Base-by-base conservation (phyloP, 176 grass and related monocot species). In the Olyra latifolia region DNA sequence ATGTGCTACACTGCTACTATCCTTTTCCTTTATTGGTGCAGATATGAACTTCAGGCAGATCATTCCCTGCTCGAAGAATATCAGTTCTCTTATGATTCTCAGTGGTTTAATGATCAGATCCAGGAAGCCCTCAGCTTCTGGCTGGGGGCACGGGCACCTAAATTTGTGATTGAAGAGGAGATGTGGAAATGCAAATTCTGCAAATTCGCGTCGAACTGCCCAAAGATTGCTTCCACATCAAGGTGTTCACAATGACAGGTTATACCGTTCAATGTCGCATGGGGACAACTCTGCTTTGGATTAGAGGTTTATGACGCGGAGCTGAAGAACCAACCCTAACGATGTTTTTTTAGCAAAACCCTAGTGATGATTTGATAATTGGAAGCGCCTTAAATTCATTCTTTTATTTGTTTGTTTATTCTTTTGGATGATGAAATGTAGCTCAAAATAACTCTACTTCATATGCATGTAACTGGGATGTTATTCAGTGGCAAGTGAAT, bases 11-110 rank as follows among this genome's bases (percentile, higher is more conserved):
- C n/a, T n/a, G n/a, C n/a, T n/a, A n/a, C 32, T 72, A 38, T 22
- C 22, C 32, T 57, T 62, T 39, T 58, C 7, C 27, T 82, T 43
- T 50, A 25, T 66, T 77, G n/a, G 38, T 88, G 70, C 81, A 98
- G 95, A 89, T 98, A 98, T 83, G 95, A 98, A 81, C 72, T 93
- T 8, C 92, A 93, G 62, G 47, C 65, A 74, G 90, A 95, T 80
- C 62, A 93, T 72, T 91, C 95, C 55, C 70, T 95, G 19, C 80
- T 95, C 4, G 85, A 91, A 78, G 88, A 95, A 82, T 87, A 91
- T 60, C 44, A 65, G 53, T 93, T 98, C 72, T 38, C 74, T 54
- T 95, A 89, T 82, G 88, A 98, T 82, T 60, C 70, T 67, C 49
- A 13, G 32, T 98, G 90, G 92, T 81, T 89, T 62, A 83, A 89